Evolutionary conservation across 139 green algal species (phyloP).

Genomic region (Pycnococcus provasolii): DNA sequence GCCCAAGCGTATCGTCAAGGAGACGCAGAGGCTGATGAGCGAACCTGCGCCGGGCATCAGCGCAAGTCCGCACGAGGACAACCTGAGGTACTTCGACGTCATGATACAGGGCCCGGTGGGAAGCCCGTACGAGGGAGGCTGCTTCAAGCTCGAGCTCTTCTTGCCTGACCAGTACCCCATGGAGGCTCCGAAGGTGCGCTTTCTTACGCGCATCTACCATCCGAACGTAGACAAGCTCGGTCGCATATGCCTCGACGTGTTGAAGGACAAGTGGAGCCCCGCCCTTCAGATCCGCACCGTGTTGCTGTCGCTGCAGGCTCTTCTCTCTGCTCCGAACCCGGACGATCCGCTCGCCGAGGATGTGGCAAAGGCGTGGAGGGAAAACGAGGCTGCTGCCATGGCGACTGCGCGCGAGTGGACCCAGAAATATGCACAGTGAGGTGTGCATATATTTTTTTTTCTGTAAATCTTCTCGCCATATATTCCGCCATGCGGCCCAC

Average conservation of each 20-base stretch:
- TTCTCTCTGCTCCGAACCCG: constrained; percentile 92
- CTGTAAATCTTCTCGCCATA: too few species aligned
- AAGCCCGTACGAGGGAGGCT: constrained; percentile 90
- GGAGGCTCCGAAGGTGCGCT: constrained; percentile 94
- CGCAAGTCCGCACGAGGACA: constrained; percentile 86
- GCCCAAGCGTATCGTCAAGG: constrained; percentile 39
- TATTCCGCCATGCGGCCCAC: too few species aligned
- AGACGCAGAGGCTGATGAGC: constrained; percentile 91
- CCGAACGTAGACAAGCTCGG: constrained; percentile 99
- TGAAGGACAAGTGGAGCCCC: constrained; percentile 99
- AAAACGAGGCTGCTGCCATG: constrained; percentile 79
- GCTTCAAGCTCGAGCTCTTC: constrained; percentile 97
- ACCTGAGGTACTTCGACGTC: constrained; percentile 96
- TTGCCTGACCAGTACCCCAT: constrained; percentile 98
- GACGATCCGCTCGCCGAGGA: constrained; percentile 94
- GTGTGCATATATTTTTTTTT: too few species aligned
- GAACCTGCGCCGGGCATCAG: constrained; percentile 93
- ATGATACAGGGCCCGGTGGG: constrained; percentile 83
- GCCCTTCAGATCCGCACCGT: constrained; percentile 97
- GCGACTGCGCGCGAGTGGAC: constrained; percentile 47
- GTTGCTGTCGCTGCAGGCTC: constrained; percentile 89
- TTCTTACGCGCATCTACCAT: constrained; percentile 97
- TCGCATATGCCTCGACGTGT: constrained; percentile 96
- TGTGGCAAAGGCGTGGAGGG: constrained; percentile 95
- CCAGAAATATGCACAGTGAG: constrained; percentile 25